These are phyloP conservation scores for Cryptococcus hybrid DNA, from an alignment of 1,284 basidiomycete genomes.

Conservation along the genomic window DNA sequence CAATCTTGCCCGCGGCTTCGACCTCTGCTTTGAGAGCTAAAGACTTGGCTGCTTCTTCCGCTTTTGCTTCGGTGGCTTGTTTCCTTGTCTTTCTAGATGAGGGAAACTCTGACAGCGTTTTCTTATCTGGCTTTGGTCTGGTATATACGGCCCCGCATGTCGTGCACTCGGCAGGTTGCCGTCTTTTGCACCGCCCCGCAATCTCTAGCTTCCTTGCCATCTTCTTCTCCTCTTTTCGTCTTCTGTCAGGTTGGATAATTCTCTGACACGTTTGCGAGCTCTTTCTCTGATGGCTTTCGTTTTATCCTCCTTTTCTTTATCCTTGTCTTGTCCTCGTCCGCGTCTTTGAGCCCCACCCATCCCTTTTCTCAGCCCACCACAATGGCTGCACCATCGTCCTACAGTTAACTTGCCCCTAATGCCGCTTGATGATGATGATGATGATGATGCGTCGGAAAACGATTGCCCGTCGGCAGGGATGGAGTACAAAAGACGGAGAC, in stretches of 20 bases:
- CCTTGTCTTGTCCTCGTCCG: not conserved
- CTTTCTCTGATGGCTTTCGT: slow-evolving; percentile 1
- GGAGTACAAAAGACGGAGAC: slow-evolving; percentile 26
- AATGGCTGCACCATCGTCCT: slow-evolving; percentile 26
- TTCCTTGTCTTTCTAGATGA: slow-evolving; percentile 15
- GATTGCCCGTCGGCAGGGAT: slow-evolving; percentile 5
- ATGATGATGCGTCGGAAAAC: slow-evolving; percentile 4
- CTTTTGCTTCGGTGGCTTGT: not conserved
- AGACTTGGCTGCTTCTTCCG: not conserved
- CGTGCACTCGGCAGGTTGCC: slow-evolving; percentile 14
- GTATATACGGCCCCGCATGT: slow-evolving; percentile 23
- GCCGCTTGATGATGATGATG: not conserved
- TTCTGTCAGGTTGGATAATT: not conserved
- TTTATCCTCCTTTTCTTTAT: slow-evolving; percentile 4
- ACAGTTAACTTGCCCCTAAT: slow-evolving; percentile 8
- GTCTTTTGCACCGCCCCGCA: not conserved
- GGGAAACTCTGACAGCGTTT: slow-evolving; percentile 13
- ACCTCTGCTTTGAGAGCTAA: not conserved
- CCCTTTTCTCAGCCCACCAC: slow-evolving; percentile 35
- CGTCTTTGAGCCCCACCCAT: slow-evolving; percentile 20
- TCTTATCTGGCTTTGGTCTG: slow-evolving; percentile 11
- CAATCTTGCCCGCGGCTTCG: not conserved
- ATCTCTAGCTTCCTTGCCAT: slow-evolving; percentile 2
- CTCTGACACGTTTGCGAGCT: not conserved
- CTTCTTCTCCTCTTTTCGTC: slow-evolving; percentile 5